Base-by-base conservation (phyloP, 75 land plant species). In the Ceratopteris richardii region DNA sequence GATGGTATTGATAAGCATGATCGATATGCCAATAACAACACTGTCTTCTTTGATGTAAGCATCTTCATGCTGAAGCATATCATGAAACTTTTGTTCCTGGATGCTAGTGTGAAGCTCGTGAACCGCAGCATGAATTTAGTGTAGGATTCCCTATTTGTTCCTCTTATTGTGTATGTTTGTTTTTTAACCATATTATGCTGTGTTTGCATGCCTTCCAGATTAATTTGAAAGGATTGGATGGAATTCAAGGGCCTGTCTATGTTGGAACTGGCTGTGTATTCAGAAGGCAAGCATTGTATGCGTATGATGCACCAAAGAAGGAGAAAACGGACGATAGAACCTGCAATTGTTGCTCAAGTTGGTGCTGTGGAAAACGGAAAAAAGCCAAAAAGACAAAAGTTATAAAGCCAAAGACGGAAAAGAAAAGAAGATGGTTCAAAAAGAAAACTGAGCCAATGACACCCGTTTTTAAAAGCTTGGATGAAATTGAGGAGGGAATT, bases 1-100 rank as follows among this genome's bases (percentile, higher is more conserved):
- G 85, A 87, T 68, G 91, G 91, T 4, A 81, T 85, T 73, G 89
- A 87, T 66, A 46, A 63, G 47, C 68, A 82, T 66, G 90, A 88
- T 64, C 62, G 86, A 65, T 88, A 86, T 66, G 81, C 93, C 20
- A 88, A 86, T 66, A 82, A 80, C 41, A 88, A 86, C 67, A 79
- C 78, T 37, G 86, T 88, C 2, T 88, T 88, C 64, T 88, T 82
- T 64, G 93, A 88, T 74, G 90, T 86, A 71, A 47, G 13, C 42
- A 9, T 40, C 42, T 40, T 14, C 42, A 14, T 40, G 14, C 14
- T 10, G 13, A 40, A 10, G 14, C 42, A 40, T 40, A 40, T 14
- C 14, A 10, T 40, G 14, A 14, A 40, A 40, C 29, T 56, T 27
- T 23, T 56, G 58, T 27, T 25, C 16, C n/a, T n/a, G n/a, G n/a